Base-by-base conservation (phyloP, 257 asterid genomes). In the Fraxinus excelsior region DNA sequence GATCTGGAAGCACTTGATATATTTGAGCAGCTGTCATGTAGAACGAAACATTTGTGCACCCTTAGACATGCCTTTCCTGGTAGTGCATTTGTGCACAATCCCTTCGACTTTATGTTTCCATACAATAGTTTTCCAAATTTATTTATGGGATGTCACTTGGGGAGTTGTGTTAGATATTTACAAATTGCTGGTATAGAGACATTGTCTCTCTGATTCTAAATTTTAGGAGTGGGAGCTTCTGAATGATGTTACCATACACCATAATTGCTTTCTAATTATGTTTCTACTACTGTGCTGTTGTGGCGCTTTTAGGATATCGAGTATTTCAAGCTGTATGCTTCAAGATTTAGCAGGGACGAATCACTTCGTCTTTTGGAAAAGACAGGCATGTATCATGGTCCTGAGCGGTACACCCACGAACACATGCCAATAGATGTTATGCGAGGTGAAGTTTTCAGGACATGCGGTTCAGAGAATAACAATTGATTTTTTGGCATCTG, bases 361-460 rank as follows among this genome's bases (percentile, higher is more conserved):
- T 96, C 91, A 70, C 93, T 94, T 70, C 74, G 60, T 19, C 96
- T 94, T 65, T 28, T 94, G 87, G 99, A 93, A 29, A 94, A 82
- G 88, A 93, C 97, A 0, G 97, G 97, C 72, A 86, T 93, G 90
- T 96, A 95, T 80, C 76, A 56, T 3, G 98, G 98, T 72, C 98
- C 98, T 0, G 99, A 96, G 80, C 89, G 85, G 60, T 96, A 96
- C 72, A 91, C 99, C 18, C 86, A 82, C 12, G 99, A 96, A 70
- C 99, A 93, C 87, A 78, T 86, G 83, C 97, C 98, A 3, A 82
- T 93, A 46, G 97, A 93, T 74, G 86, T 82, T 60, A 91, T 96
- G 98, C 89, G 99, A 6, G 97, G 94, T 26, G 99, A 96, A 86
- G 87, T 93, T 76, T 91, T 82, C 85, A 81, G 97, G 90, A 86